phyloP scores from a whole-genome alignment of 2,329 filamentous ascomycete species.

The Pseudocercospora eumusae region DNA sequence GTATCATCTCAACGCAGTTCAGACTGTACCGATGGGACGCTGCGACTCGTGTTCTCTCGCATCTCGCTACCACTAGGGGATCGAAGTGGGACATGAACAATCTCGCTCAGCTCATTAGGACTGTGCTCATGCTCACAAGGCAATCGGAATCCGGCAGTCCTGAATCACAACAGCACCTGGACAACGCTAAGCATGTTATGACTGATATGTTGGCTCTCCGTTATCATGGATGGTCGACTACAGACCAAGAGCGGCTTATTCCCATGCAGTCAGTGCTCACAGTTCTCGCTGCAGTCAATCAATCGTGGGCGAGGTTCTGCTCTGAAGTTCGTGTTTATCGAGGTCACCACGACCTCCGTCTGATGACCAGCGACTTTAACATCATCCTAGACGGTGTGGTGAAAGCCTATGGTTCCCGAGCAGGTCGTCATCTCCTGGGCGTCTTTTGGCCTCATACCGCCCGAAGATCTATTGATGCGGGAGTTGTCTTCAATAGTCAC shows the following conservation, averaged over 20 bases:
- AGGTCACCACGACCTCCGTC: conserved; percentile 19
- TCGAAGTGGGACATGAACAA: conserved; percentile 20
- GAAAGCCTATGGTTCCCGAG: conserved; percentile 49
- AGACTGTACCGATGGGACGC: conserved; percentile 45
- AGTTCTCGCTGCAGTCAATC: conserved; percentile 25
- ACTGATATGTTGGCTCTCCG: conserved; percentile 12
- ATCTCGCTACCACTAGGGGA: conserved; percentile 24
- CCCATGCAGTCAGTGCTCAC: conserved; percentile 22
- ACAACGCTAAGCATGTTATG: conserved; percentile 18
- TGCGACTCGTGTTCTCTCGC: conserved; percentile 42
- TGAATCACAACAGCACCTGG: conserved; percentile 4
- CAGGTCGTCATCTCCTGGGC: conserved; percentile 52
- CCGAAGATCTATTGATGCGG: conserved; percentile 14
- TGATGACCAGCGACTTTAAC: conserved; percentile 50
- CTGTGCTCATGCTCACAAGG: neutral
- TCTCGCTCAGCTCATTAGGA: conserved; percentile 19
- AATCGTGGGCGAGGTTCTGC: conserved; percentile 25
- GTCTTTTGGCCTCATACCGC: conserved; percentile 46
- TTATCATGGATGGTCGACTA: neutral
- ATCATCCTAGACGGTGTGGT: conserved; percentile 57
- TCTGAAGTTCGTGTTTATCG: conserved; percentile 2
- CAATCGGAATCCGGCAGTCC: neutral
- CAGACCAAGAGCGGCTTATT: neutral
- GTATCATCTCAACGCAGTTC: conserved; percentile 49
- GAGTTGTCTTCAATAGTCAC: conserved; percentile 5